These are phyloP conservation scores for Salvia sclarea DNA, from an alignment of 305 asterid species.

Conservation along the genomic window DNA sequence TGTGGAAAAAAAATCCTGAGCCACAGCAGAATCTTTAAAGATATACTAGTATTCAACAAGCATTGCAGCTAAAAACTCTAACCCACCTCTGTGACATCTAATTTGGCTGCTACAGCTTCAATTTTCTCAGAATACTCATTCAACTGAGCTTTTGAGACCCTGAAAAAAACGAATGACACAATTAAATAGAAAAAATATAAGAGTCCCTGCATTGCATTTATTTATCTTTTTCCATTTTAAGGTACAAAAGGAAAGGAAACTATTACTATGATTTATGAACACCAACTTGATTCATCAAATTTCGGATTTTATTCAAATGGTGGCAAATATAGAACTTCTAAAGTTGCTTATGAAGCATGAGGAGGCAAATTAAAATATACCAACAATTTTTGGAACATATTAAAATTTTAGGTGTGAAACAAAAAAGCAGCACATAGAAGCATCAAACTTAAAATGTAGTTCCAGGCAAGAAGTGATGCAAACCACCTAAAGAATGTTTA, in stretches of 20 bases:
- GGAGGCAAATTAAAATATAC: neutral
- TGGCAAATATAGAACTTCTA: neutral
- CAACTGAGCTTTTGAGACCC: slow-evolving; percentile 69
- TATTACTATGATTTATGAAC: slow-evolving; percentile 2
- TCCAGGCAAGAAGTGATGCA: neutral
- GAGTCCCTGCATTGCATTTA: slow-evolving; percentile 8
- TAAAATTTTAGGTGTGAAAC: neutral
- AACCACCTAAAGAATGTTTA: neutral
- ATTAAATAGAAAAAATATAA: neutral
- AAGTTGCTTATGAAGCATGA: slow-evolving; percentile 3
- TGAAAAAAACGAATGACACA: slow-evolving; percentile 32
- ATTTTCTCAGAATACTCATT: slow-evolving; percentile 74
- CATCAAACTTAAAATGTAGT: neutral
- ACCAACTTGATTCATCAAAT: neutral
- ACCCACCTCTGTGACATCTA: slow-evolving; percentile 57
- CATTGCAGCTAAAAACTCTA: neutral
- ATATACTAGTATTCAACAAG: slow-evolving; percentile 9
- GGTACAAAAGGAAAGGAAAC: slow-evolving; percentile 9
- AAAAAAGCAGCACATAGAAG: neutral
- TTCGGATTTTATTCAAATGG: neutral
- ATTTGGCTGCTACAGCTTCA: slow-evolving; percentile 74
- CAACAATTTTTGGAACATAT: neutral
- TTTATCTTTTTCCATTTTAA: neutral
- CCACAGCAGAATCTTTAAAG: neutral
- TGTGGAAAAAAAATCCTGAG: neutral